Evolutionary conservation across 2,329 filamentous ascomycete species (phyloP), one percentile per base, ranked within the genome.

Genomic region (Xylaria sp.): DNA sequence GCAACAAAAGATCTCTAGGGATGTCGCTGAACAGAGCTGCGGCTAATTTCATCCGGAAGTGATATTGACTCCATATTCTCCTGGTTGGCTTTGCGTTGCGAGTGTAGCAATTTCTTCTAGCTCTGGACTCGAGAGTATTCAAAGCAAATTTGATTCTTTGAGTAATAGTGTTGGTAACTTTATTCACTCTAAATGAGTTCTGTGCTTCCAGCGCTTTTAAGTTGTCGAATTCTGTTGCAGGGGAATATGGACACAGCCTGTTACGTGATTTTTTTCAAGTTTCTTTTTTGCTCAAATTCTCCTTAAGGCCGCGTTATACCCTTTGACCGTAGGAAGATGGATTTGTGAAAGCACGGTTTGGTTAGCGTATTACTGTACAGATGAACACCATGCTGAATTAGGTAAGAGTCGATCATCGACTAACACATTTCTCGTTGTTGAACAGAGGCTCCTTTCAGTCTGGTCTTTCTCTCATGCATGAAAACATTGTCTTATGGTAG

Each of bases 311-410:
- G 23, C 12, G 32, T 25, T 39, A 53, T 53, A 53, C 59, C 59
- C 59, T 43, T 43, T 61, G 34, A 43, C 23, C 4, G 25, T 3
- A 53, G 23, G 46, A 3, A 61, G 43, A 32, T 30, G 15, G 18
- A 60, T 20, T 50, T 41, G 9, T 52, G 7, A 43, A 61, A 43
- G 4, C 34, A 48, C 12, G 15, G 32, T 10, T 20, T 53, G 48
- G 50, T 62, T 45, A 62, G 60, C 60, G 48, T 56, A 55, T 65
- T 65, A 65, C 63, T 65, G 56, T 65, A 60, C 56, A 25, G 10
- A 41, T 50, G 20, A 65, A 56, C 63, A 23, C 63, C 63, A 65
- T 55, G 56, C 63, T 43, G 8, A 13, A 65, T 60, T 59, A 18
- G 56, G 56, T 28, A 60, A 23, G 36, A 43, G 63, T 48, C 10